phyloP scores from a whole-genome alignment of 129 eudicot species.

The Chrysanthemum makinoi region DNA sequence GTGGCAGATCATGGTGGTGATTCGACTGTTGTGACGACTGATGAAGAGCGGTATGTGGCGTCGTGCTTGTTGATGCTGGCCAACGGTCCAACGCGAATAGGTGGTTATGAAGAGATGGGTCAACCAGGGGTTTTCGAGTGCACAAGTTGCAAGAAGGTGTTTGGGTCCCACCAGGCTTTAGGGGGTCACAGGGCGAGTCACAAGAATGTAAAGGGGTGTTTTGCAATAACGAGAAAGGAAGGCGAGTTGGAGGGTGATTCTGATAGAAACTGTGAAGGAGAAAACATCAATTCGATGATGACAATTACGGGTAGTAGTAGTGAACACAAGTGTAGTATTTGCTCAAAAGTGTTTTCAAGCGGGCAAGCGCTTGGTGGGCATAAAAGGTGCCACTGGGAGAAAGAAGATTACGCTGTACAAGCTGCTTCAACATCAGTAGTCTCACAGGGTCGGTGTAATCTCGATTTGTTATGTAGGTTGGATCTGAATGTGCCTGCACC shows the following conservation, averaged over 20 bases:
- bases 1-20: conserved; percentile 5
- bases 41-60: conserved; percentile 68
- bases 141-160: conserved; percentile 70
- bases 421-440: conserved; percentile 18
- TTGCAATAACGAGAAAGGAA: conserved; percentile 46
- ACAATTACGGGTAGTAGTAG: not conserved
- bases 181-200: conserved; percentile 95
- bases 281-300: not conserved
- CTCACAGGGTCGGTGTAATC: conserved; percentile 19
- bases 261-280: not conserved
- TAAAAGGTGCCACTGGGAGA: conserved; percentile 83
- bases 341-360: conserved; percentile 58
- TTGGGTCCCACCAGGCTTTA: conserved; percentile 84
- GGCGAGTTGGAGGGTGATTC: conserved; percentile 21
- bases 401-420: conserved; percentile 35
- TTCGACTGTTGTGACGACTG: conserved; percentile 20
- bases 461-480: conserved; percentile 21
- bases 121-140: conserved; percentile 67
- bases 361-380: conserved; percentile 86
- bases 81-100: conserved; percentile 27
- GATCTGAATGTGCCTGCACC: conserved; percentile 48
- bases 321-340: conserved; percentile 51
- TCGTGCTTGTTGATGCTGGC: conserved; percentile 64
- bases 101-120: not conserved
- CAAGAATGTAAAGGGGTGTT: conserved; percentile 86